Evolutionary conservation across 1,139 yeast genomes (phyloP), one percentile per base, ranked within the genome.

Genomic region (Pichia sp.): DNA sequence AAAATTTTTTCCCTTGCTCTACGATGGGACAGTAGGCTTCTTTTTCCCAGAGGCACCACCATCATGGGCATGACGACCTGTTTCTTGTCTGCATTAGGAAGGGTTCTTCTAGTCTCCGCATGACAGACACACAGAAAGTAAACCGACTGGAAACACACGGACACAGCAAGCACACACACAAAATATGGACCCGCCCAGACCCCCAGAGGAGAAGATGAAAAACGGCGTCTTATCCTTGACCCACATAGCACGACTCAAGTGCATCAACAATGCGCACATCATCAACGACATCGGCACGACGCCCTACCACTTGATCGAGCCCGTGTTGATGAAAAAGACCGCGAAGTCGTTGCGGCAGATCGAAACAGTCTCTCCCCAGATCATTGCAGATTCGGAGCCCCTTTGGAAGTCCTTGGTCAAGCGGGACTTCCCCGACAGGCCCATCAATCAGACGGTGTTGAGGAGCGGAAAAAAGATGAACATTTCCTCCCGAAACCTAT

Each of bases 291-390:
- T 66, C 5, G 69, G 70, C 2, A 42, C 57, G 2, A 54, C 69
- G 2, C 70, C 70, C 10, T 62, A 61, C 49, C 69, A 66, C 55
- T 52, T 69, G 13, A 59, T 69, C 6, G 68, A 67, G 54, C 70
- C 72, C 0, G 59, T 69, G 0, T 54, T 69, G n/a, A 53, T 52
- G 51, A 66, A 62, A 50, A 66, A 68, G 58, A 55, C 67, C 0
- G 66, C 71, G 8, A 62, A 60, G 37, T 61, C 68, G 4, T 53
- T 69, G 12, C 58, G 49, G 39, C 34, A 48, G 8, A 58, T 69
- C 1, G 72, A 69, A 50, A 31, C 36, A 2, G 55, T 53, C 28
- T 66, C 69, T 2, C 66, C 70, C 3, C 68, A 68, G 34, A 58
- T 69, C 12, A 54, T 57, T 1, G 46, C 55, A 1, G 50, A 63